A percentile compares a stretch with the other conserved stretches of the same genome.
Evolutionary conservation across 2,329 filamentous ascomycete species (phyloP).

Genomic region (Sordariomycetes sp.): DNA sequence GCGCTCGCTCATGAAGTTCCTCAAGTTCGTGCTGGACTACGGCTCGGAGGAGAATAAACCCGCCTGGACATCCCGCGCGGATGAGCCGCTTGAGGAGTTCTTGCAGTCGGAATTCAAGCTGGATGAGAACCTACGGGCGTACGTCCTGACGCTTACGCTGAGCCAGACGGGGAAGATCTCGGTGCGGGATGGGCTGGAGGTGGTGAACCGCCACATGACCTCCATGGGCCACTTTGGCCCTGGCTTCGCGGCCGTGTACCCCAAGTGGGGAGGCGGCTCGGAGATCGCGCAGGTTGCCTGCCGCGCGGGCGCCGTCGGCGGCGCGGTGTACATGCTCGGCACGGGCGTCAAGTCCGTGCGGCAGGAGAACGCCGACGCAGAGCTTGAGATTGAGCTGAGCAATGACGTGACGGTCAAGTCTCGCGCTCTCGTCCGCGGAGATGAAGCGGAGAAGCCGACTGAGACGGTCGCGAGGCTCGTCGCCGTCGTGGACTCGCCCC

Average conservation of each 20-base stretch:
- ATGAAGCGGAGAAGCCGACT: constrained; percentile 14
- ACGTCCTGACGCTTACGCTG: constrained; percentile 55
- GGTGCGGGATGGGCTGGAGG: constrained; percentile 52
- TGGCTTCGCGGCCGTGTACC: constrained; percentile 78
- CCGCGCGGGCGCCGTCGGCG: constrained; percentile 80
- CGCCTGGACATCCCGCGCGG: constrained; percentile 44
- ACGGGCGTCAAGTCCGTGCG: constrained; percentile 42
- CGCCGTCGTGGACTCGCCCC: constrained; percentile 52
- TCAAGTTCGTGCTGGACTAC: constrained; percentile 72
- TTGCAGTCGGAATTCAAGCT: constrained; percentile 51
- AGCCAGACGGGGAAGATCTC: constrained; percentile 51
- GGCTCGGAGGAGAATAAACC: constrained; percentile 41
- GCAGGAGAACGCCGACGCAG: constrained; percentile 9
- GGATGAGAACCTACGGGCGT: constrained; percentile 52
- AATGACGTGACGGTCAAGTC: constrained; percentile 45
- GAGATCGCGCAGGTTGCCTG: constrained; percentile 89
- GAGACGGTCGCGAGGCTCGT: constrained; percentile 43
- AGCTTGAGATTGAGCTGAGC: constrained; percentile 34
- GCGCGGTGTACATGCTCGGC: constrained; percentile 77
- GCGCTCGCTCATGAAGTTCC: constrained; percentile 80
- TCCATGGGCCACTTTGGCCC: constrained; percentile 82
- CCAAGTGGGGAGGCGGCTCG: constrained; percentile 84
- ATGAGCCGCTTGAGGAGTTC: constrained; percentile 42
- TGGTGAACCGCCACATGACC: constrained; percentile 65
- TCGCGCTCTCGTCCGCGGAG: constrained; percentile 33